Evolutionary conservation across 106 monocot genomes (phyloP), one percentile per base, ranked within the genome.

Genomic region (Vanilla planifolia): DNA sequence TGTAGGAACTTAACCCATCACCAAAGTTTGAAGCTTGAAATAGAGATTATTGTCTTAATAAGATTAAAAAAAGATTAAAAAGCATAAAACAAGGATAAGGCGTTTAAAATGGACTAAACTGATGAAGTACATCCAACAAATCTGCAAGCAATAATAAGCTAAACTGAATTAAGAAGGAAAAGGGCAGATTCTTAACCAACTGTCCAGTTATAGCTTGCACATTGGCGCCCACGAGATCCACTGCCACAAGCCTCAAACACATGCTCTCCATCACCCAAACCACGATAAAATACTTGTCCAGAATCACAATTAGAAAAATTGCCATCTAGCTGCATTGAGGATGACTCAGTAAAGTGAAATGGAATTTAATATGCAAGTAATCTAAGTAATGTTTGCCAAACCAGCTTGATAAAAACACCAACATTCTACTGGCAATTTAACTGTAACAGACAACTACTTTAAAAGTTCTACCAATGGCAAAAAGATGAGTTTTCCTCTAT

Each of bases 121-220:
- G 6, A 9, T 27, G 51, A 10, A 51, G 7, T 24, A 4, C 28
- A 27, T 29, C 51, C 24, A 11, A 51, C 26, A 55, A 55, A 33
- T n/a, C 4, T 55, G 33, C 32, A 55, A 14, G 17, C 15, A 25
- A 27, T 41, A 22, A 50, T 33, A 47, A 40, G 25, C 43, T 51
- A 3, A 32, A 34, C 13, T 16, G 20, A 60, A 50, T 30, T 14
- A 48, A 74, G 50, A 16, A 70, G 33, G 37, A 6, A 64, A 29
- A 51, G 59, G 43, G 20, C 3, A 53, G 58, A 47, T 67, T 77
- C 69, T 73, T 81, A 69, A 96, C 95, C 95, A 66, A 87, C 51
- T 69, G 60, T 77, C 95, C 95, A 96, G 43, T 67, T 79, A 67
- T 90, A 79, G 61, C 32, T 72, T 56, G 73, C 70, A 72, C 95